Evolutionary conservation across 768 basidiomycete genomes (phyloP).

Genomic region (Arthromyces matolae): DNA sequence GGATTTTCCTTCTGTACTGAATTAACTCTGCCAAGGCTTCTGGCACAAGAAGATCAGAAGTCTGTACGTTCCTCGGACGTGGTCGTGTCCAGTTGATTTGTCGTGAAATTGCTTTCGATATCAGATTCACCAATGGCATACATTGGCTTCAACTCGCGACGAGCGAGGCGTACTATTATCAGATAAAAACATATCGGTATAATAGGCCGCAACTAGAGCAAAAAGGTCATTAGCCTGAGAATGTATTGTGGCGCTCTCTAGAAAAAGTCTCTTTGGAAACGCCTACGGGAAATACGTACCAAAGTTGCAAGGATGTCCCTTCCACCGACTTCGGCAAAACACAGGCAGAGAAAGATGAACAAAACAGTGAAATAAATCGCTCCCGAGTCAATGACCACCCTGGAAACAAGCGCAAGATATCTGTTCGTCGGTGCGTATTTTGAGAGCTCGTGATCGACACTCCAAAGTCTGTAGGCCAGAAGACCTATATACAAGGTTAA

Average conservation of each 20-base stretch:
- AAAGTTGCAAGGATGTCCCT: not conserved
- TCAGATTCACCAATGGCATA: too few relatives aligned
- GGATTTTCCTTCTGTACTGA: too few relatives aligned
- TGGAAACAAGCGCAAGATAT: not conserved
- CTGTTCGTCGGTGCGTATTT: not conserved
- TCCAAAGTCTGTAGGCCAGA: slow-evolving; percentile 9
- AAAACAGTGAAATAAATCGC: not conserved
- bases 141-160: too few relatives aligned
- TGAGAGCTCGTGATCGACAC: not conserved
- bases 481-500: not conserved
- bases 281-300: not conserved
- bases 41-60: too few relatives aligned
- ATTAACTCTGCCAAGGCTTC: too few relatives aligned
- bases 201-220: not conserved
- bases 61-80: too few relatives aligned
- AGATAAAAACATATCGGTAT: slow-evolving; percentile 8
- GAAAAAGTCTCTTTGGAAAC: not conserved
- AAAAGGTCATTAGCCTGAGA: not conserved
- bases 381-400: slow-evolving; percentile 5
- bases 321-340: not conserved
- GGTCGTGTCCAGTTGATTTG: too few relatives aligned
- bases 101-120: too few relatives aligned
- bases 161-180: not conserved
- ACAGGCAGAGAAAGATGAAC: not conserved
- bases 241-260: too few relatives aligned